Evolutionary conservation across 1,284 basidiomycete species (phyloP).

Genomic region (Ceratobasidium sp.): DNA sequence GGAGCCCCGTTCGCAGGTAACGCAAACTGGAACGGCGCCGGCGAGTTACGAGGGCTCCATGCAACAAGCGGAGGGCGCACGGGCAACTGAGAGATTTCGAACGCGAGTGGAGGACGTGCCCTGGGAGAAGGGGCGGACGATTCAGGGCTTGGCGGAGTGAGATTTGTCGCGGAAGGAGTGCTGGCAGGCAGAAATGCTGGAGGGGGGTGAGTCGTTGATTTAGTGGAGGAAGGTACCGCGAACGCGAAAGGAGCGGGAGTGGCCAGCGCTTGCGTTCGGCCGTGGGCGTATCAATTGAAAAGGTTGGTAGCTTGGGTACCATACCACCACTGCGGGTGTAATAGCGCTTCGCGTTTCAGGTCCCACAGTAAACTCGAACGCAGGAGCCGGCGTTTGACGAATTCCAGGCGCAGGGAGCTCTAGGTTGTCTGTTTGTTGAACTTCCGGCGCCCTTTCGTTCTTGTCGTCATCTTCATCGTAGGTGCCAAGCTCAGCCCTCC

Average conservation of each 20-base stretch:
- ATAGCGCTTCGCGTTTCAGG: not conserved
- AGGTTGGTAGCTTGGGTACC: constrained; percentile 9
- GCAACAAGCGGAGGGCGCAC: constrained; percentile 16
- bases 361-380: constrained; percentile 5
- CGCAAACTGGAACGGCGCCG: constrained; percentile 23
- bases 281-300: constrained; percentile 26
- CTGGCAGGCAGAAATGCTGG: not conserved
- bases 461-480: constrained; percentile 32
- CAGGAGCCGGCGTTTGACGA: constrained; percentile 8
- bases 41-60: constrained; percentile 37
- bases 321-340: not conserved
- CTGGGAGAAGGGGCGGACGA: not conserved
- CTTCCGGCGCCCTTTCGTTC: not conserved
- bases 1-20: constrained; percentile 13
- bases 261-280: not conserved
- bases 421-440: not conserved
- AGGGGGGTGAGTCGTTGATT: not conserved
- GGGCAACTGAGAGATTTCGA: constrained; percentile 24
- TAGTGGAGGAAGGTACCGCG: constrained; percentile 2
- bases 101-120: constrained; percentile 10
- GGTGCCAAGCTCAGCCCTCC: constrained; percentile 21
- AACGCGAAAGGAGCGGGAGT: constrained; percentile 31
- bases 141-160: not conserved
- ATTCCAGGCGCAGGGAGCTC: constrained; percentile 1
- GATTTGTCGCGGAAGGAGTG: not conserved